Evolutionary conservation across 1,284 basidiomycete genomes (phyloP).

Genomic region (Salmacisia buchloeana): DNA sequence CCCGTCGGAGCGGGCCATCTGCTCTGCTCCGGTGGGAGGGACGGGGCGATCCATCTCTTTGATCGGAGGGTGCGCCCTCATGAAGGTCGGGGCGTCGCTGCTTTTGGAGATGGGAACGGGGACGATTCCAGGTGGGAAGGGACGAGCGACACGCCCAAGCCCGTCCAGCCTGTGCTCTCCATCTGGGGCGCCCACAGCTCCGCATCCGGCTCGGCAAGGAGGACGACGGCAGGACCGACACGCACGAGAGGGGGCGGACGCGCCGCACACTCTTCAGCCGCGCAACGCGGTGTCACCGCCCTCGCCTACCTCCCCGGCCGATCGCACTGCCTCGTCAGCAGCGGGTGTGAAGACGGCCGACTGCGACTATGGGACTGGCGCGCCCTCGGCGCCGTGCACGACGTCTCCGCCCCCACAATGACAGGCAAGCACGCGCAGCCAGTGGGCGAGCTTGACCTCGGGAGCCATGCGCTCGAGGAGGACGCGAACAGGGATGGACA

Average conservation of each 20-base stretch:
- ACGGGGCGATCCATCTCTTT: slow-evolving; percentile 43
- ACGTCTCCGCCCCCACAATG: too few species aligned
- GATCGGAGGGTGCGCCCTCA: slow-evolving; percentile 25
- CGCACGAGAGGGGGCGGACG: slow-evolving; percentile 5
- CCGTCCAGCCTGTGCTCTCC: slow-evolving; percentile 24
- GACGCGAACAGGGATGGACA: neutral
- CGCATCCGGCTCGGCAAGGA: neutral
- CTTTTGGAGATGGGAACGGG: neutral
- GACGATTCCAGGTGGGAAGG: neutral
- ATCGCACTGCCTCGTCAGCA: slow-evolving; percentile 30
- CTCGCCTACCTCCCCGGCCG: slow-evolving; percentile 32
- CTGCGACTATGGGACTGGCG: slow-evolving; percentile 48
- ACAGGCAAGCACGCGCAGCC: too few species aligned
- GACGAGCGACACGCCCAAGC: neutral
- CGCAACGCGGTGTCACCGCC: slow-evolving; percentile 32
- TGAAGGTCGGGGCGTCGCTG: neutral
- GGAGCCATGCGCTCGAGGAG: neutral
- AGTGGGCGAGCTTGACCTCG: too few species aligned
- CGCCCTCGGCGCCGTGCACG: neutral
- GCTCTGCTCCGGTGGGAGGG: slow-evolving; percentile 40
- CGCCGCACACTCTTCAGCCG: neutral
- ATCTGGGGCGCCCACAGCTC: slow-evolving; percentile 35
- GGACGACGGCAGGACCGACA: slow-evolving; percentile 10
- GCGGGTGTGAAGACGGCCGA: slow-evolving; percentile 35
- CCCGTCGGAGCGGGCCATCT: slow-evolving; percentile 29